Base-by-base conservation (phyloP, 805 yeast species). In the Sugiyamaella mastotermitis region DNA sequence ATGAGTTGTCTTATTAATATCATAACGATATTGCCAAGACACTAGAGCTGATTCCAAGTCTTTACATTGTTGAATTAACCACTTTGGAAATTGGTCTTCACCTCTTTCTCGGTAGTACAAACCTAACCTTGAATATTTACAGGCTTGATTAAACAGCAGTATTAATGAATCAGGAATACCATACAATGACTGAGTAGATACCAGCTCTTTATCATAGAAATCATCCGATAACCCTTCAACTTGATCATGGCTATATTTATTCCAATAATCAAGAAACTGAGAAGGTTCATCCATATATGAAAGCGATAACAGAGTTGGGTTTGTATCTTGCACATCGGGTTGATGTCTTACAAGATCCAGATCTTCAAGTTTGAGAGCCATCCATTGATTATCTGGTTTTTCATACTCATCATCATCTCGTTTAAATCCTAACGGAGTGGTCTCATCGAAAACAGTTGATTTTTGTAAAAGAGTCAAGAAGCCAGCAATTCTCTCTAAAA, bases 111-210 rank as follows among this genome's bases (percentile, higher is more conserved):
- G 47, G 48, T 70, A 72, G 51, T 73, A 74, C 40, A 75, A 70
- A 41, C 77, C 80, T 42, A 76, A 72, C 37, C 88, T 67, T 13
- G 83, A 67, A 24, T 83, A 56, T 42, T 75, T 75, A 2, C 82
- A 85, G 11, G 83, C 78, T 45, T 81, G 84, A 41, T 82, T 73
- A 59, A 86, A 83, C 38, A 85, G 61, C 16, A 78, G 50, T 39
- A 84, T 79, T 30, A 86, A 63, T 2, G 94, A 81, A 52, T 83
- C 84, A 5, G 95, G 95, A 40, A 86, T 63, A 0, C 95, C 95
- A 55, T 83, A 85, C 35, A 85, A 64, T 0, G 88, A 83, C 57
- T 83, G 94, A 1, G 88, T 79, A 6, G 87, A 78, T 16, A 47
- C 51, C 21, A 53, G 45, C 35, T 50, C 53, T 16, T 35, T 41